Evolutionary conservation across 75 land plant species (phyloP), one percentile per base, ranked within the genome.

Genomic region (Azolla pinnata): DNA sequence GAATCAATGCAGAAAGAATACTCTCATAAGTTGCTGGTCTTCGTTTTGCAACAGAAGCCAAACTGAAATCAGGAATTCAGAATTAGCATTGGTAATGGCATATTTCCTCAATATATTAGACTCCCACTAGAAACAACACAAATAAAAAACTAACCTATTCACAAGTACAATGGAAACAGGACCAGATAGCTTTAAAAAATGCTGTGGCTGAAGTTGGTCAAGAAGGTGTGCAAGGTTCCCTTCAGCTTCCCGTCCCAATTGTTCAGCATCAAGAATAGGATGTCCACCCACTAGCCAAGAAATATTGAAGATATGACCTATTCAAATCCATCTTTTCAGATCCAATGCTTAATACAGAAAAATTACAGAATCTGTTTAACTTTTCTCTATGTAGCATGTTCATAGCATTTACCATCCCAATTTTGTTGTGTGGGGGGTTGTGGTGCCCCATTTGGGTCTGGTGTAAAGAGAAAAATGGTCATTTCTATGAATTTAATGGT

Each of bases 21-120:
- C 83, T 81, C 38, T 96, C 96, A 81, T 81, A 93, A 67, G 83
- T 81, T 38, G 82, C 61, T 50, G 98, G 98, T 54, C 98, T 83
- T 69, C 69, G 78, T 67, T 72, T 82, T 61, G 98, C 96, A 60
- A 93, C 69, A 24, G 83, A 70, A 68, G 98, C 78, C 68, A 93
- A 80, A 75, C 97, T 92, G 81, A 34, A 25, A 23, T 23, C 52
- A 42, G 16, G 26, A 27, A 44, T 2, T 20, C 17, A 48, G 12
- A 42, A 49, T 0, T 54, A 63, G 10, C 23, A 35, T 31, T 31
- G 4, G 29, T 31, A 53, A 27, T n/a, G 19, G 29, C 29, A 53
- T 53, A 59, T 31, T 12, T n/a, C 44, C 30, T 21, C 23, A 17
- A 0, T 29, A n/a, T 57, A 2, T 30, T 30, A 20, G 14, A 28